These are phyloP conservation scores for Diplodia seriata DNA, from an alignment of 2,329 filamentous ascomycete genomes.

Conservation along the genomic window DNA sequence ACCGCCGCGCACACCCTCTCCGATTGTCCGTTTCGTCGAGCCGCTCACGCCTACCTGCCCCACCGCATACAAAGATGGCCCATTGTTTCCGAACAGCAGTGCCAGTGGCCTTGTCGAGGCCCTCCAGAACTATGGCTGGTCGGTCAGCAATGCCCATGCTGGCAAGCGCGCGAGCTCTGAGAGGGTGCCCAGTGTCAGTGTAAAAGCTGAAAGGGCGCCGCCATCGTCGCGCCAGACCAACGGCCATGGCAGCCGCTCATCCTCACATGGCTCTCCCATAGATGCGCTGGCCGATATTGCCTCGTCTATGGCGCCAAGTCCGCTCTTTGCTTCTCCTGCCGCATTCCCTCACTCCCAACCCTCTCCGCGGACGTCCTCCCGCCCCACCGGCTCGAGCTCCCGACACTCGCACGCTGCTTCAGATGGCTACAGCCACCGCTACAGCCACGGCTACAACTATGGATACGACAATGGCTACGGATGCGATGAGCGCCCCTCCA, in stretches of 20 bases:
- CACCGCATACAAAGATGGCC: constrained; percentile 33
- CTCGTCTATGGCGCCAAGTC: constrained; percentile 47
- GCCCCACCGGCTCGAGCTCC: constrained; percentile 19
- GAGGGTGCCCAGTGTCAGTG: constrained; percentile 15
- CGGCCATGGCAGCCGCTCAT: constrained; percentile 34
- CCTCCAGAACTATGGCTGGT: constrained; percentile 19
- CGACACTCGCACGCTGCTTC: constrained; percentile 48
- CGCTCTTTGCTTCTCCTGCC: constrained; percentile 41
- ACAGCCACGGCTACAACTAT: constrained; percentile 16
- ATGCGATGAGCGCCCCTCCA: constrained; percentile 60
- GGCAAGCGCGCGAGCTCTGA: constrained; percentile 8
- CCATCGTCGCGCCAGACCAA: constrained; percentile 27
- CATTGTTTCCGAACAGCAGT: constrained; percentile 27
- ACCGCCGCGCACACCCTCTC: constrained; percentile 42
- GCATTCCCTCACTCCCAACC: constrained; percentile 33
- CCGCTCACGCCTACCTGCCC: constrained; percentile 43
- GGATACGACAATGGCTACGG: constrained; percentile 31
- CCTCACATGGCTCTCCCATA: constrained; percentile 47
- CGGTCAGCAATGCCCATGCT: constrained; percentile 17
- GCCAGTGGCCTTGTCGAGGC: constrained; percentile 19
- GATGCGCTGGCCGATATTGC: constrained; percentile 55
- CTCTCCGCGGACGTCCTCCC: constrained; percentile 19
- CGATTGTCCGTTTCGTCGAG: constrained; percentile 44
- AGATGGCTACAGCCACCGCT: constrained; percentile 30
- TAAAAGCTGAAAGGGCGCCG: constrained; percentile 27